Percentiles rank a stretch among this genome's conserved stretches.
phyloP scores from a whole-genome alignment of 1,284 basidiomycete genomes.

The Irpex lacteus region DNA sequence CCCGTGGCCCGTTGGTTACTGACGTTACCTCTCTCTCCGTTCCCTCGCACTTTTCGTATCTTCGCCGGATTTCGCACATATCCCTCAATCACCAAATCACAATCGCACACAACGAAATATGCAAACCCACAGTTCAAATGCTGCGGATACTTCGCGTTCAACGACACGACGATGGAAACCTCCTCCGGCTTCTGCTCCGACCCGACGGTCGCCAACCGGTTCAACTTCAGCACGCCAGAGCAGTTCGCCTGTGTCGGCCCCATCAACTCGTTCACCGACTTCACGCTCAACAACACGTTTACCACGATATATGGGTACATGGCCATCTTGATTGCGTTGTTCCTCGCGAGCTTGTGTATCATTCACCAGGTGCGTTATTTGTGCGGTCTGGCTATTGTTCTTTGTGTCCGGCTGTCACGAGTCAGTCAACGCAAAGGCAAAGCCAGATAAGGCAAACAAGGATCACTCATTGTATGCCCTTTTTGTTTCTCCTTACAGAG shows the following conservation, averaged over 20 bases:
- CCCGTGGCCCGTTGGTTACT: background rate
- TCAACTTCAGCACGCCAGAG: slow-evolving; percentile 35
- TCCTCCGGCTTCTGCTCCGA: slow-evolving; percentile 63
- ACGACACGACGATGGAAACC: slow-evolving; percentile 52
- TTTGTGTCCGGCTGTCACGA: background rate
- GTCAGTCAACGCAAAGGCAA: too few relatives aligned
- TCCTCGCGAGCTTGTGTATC: slow-evolving; percentile 78
- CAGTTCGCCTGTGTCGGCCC: slow-evolving; percentile 53
- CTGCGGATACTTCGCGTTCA: slow-evolving; percentile 78
- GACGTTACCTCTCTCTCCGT: slow-evolving; percentile 1
- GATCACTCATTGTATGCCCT: slow-evolving; percentile 2
- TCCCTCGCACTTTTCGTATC: background rate
- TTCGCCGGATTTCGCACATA: too few relatives aligned
- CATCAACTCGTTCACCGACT: slow-evolving; percentile 64
- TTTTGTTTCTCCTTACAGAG: slow-evolving; percentile 42
- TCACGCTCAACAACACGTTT: slow-evolving; percentile 76
- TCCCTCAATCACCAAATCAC: background rate
- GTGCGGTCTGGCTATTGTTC: background rate
- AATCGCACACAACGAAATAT: too few relatives aligned
- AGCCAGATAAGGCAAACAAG: too few relatives aligned
- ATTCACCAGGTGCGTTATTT: slow-evolving; percentile 66
- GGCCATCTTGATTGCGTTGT: slow-evolving; percentile 69
- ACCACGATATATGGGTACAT: slow-evolving; percentile 81
- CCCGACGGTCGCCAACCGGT: slow-evolving; percentile 43
- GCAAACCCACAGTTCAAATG: slow-evolving; percentile 54